Evolutionary conservation across 2,329 filamentous ascomycete genomes (phyloP), one percentile per base, ranked within the genome.

Genomic region (Curvularia lunata): DNA sequence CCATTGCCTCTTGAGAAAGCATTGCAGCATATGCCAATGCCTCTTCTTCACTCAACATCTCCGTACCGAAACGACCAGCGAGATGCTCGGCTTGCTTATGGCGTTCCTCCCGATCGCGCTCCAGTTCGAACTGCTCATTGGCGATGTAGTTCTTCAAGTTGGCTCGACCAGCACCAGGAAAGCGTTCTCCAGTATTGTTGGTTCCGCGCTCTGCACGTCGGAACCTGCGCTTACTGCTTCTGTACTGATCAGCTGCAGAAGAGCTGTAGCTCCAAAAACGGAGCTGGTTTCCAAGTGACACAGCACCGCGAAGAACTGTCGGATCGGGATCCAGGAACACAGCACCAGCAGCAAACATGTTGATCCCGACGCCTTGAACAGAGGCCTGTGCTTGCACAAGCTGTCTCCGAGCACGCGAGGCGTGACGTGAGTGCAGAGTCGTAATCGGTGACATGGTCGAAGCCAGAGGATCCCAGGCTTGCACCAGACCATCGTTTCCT

Each of bases 211-310:
- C 88, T 1, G 87, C 85, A 56, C 91, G 88, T 37, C 91, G 88
- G 13, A 89, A 79, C 8, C 87, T 88, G n/a, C 92, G 89, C 77
- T 96, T 97, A 61, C 86, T 90, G 54, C 87, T 88, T 49, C 89
- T 85, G 58, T 89, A 86, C 59, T 92, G 88, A 68, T 90, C 88
- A 0, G 89, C 89, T 9, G 84, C 84, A 23, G 85, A 84, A n/a
- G 92, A 94, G 75, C 91, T 96, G 74, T 96, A 98, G 3, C 91
- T 88, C 95, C 95, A 99, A 75, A 92, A 98, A 12, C 92, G 90
- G 18, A 99, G 79, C 69, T 94, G 90, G 0, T 90, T 91, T 10
- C 95, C 95, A 49, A 97, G 87, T 0, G 93, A 90, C 1, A 97
- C 88, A 59, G 97, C 87, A 5, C 95, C 95, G 34, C 94, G 88